Evolutionary conservation across 1,284 basidiomycete species (phyloP), one percentile per base, ranked within the genome.

Genomic region (Coniferiporia weirii): DNA sequence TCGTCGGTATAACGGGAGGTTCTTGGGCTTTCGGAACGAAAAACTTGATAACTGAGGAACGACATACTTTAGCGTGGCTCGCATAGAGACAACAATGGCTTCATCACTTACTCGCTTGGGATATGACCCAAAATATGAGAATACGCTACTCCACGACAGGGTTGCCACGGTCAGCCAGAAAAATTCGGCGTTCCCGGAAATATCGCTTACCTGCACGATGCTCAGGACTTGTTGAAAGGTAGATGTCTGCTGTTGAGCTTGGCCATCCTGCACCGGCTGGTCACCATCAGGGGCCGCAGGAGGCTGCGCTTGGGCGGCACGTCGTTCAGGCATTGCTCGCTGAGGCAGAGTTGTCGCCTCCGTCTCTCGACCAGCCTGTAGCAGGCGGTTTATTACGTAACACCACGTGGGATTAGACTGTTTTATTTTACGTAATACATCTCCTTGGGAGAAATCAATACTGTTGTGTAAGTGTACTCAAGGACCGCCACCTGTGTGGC

Each of bases 31-130:
- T 72, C 17, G 76, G 69, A 8, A 65, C 61, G 55, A 84, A 74
- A 59, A 78, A 76, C 62, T 75, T 81, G 60, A 73, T 75, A 7
- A 73, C 81, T 84, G 56, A 19, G 27, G 13, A 34, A 44, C 19
- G 27, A 40, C 6, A 32, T 40, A 44, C 44, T 8, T 54, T 22
- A 46, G 19, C 9, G 19, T 32, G 22, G 44, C n/a, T 17, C 35
- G 12, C 15, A 27, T 17, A 32, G 13, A 4, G 13, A 32, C 4
- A 32, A 27, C 32, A 32, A 6, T n/a, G 15, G 22, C 17, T 48
- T 22, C 22, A n/a, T 15, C 22, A 45, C 57, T n/a, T 51, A 62
- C 61, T 36, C 20, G 55, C 27, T 52, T 62, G 61, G 17, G 61
- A 58, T 10, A 62, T 59, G 4, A 32, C 52, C 54, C 55, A 62